Conservation (phyloP, 495 filamentous ascomycete genomes). For the Penicillium atrosanguineum region DNA sequence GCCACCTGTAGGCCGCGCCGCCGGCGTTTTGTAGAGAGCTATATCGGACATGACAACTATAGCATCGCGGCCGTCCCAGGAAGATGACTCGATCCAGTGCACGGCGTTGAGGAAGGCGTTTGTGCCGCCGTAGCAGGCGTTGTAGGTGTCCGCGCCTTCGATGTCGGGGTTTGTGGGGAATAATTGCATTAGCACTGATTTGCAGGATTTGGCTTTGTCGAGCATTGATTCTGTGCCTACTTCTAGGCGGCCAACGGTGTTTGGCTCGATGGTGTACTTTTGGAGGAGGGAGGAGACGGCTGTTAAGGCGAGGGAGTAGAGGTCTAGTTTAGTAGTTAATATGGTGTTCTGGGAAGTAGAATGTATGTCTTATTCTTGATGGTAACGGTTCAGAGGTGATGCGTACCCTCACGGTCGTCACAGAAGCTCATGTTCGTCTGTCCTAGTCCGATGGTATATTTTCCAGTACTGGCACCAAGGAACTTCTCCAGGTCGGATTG, state of each 20-base stretch:
- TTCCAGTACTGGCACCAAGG: constrained; percentile 88
- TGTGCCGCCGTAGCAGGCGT: constrained; percentile 97
- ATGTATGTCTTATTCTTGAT: not conserved
- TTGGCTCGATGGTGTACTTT: constrained; percentile 89
- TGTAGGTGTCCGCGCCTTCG: constrained; percentile 95
- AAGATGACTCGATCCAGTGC: constrained; percentile 97
- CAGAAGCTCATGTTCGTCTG: constrained; percentile 99
- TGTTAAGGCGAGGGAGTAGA: constrained; percentile 93
- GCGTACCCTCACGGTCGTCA: constrained; percentile 91
- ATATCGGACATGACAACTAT: constrained; percentile 94
- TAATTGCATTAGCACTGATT: constrained; percentile 96
- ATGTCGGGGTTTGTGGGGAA: constrained; percentile 86
- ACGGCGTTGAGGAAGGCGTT: constrained; percentile 94
- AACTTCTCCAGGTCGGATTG: constrained; percentile 94
- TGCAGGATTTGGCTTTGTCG: constrained; percentile 99
- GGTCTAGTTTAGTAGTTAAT: constrained; percentile 55
- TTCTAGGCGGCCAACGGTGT: constrained; percentile 87
- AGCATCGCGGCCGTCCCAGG: constrained; percentile 91
- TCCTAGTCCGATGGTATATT: constrained; percentile 98
- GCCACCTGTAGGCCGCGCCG: constrained; percentile 91
- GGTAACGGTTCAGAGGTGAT: not conserved
- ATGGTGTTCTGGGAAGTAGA: not conserved
- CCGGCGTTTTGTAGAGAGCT: constrained; percentile 92
- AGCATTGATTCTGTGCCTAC: constrained; percentile 97
- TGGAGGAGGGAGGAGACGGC: constrained; percentile 78